Evolutionary conservation across 2,329 filamentous ascomycete species (phyloP), one percentile per base, ranked within the genome.

Genomic region (Paracorniculantispora psalliotae): DNA sequence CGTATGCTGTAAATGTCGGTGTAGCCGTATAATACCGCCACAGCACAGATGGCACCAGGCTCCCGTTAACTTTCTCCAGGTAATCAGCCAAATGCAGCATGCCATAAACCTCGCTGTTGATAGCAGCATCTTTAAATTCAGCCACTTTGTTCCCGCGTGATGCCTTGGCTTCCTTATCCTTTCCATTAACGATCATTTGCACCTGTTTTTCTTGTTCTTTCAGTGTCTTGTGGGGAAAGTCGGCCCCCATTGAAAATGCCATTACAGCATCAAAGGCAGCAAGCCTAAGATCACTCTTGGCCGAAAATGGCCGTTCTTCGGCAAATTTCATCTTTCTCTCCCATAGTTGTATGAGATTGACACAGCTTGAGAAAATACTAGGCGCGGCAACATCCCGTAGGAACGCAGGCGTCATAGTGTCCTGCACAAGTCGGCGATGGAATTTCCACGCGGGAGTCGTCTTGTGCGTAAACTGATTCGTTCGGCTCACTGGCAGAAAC

Each of bases 361-460:
- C 48, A 10, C 65, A 66, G 37, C 68, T 71, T 4, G 67, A 63
- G 53, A 75, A 72, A 4, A 74, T 65, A n/a, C 68, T 63, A 3
- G 72, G 73, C 2, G 68, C 71, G 1, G 71, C 70, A 28, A 73
- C 67, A 59, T 66, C 61, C 46, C 71, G 64, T 21, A 76, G 61
- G 52, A 76, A 75, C 10, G 53, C 63, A 0, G 72, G 69, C 2
- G 71, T 66, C 74, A 76, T 74, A 7, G 75, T 62, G 43, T 75
- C 73, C 46, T 67, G 65, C 3, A 74, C 61, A 3, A 76, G 65
- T 44, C 70, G 67, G 52, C 66, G 71, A 44, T 73, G 69, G 15
- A 43, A 51, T 62, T 68, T 72, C 61, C 70, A 72, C 7, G 67
- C 63, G 3, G 70, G 67, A 56, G 73, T 66, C 10, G 63, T 56